Percentiles rank a stretch among this genome's conserved stretches.
Conservation (phyloP, 805 yeast genomes). For the Hanseniaspora lachancei region DNA sequence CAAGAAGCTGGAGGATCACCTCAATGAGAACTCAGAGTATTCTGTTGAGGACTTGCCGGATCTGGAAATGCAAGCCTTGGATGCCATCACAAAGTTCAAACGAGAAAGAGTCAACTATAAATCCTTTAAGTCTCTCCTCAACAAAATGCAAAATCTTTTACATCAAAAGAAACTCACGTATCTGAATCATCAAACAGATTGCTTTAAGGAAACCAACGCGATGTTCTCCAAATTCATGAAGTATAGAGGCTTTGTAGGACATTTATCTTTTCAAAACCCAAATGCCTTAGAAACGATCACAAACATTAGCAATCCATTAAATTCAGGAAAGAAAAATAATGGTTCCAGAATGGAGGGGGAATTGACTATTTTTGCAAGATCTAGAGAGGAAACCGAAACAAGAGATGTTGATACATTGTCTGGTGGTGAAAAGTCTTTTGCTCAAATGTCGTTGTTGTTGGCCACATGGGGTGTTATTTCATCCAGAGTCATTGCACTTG, state of each 20-base stretch:
- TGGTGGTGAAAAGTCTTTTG: conserved; percentile 93
- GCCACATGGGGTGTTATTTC: conserved; percentile 92
- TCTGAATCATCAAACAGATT: conserved; percentile 5
- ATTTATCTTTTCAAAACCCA: conserved; percentile 6
- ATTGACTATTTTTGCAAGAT: conserved; percentile 6
- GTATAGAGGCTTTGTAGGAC: conserved; percentile 9
- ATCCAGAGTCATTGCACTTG: conserved; percentile 75
- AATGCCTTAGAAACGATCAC: background rate
- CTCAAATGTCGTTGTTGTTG: conserved; percentile 75
- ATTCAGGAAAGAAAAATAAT: background rate
- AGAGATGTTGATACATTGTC: conserved; percentile 73
- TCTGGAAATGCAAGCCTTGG: conserved; percentile 18
- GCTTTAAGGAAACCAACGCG: conserved; percentile 10
- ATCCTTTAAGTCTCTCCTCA: background rate
- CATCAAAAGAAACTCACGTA: conserved; percentile 9
- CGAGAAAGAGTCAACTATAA: conserved; percentile 16
- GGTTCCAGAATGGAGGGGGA: background rate
- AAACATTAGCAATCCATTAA: background rate
- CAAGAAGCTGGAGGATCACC: conserved; percentile 7
- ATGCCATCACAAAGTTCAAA: conserved; percentile 16
- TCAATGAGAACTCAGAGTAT: conserved; percentile 13
- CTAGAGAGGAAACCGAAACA: conserved; percentile 19
- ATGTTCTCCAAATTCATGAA: conserved; percentile 9
- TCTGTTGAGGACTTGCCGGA: conserved; percentile 16
- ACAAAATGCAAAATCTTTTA: background rate